Conservation (phyloP, 345 rosid species). For the Dipteronia sinensis region DNA sequence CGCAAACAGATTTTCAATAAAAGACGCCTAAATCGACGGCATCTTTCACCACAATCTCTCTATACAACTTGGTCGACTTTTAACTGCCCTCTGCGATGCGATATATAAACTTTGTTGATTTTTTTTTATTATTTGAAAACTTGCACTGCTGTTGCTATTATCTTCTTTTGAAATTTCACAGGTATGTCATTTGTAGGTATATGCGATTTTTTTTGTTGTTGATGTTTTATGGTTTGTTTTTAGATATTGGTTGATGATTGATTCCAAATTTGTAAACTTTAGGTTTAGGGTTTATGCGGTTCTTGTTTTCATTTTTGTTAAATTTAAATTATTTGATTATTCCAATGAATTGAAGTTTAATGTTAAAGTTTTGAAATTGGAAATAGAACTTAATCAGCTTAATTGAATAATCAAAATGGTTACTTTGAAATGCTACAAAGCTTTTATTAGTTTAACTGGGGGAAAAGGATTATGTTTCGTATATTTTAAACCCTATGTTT, state of each 20-base stretch:
- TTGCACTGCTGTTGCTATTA: too few species aligned
- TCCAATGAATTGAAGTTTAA: background rate
- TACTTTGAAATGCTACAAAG: too few species aligned
- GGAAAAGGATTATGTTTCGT: too few species aligned
- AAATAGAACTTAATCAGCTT: too few species aligned
- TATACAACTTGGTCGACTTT: background rate
- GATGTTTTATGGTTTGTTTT: background rate
- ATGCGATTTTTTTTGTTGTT: background rate
- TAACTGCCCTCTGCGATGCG: background rate
- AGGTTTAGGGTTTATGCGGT: slow-evolving; percentile 12
- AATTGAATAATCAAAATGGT: background rate
- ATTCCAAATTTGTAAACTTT: background rate
- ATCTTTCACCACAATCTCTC: background rate
- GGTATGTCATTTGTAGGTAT: background rate
- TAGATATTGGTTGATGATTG: background rate
- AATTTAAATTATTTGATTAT: background rate
- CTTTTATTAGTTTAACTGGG: background rate
- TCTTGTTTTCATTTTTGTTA: background rate
- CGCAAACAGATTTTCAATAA: background rate
- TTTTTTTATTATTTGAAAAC: background rate
- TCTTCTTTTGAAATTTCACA: background rate
- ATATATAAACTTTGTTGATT: fast-evolving
- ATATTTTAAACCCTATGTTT: background rate
- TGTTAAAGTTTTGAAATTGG: background rate
- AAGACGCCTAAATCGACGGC: slow-evolving; percentile 12